Percentiles rank a stretch among this genome's conserved stretches.
These are phyloP conservation scores for Tubosaeta brunneosetosa DNA, from an alignment of 768 basidiomycete genomes.

Conservation along the genomic window DNA sequence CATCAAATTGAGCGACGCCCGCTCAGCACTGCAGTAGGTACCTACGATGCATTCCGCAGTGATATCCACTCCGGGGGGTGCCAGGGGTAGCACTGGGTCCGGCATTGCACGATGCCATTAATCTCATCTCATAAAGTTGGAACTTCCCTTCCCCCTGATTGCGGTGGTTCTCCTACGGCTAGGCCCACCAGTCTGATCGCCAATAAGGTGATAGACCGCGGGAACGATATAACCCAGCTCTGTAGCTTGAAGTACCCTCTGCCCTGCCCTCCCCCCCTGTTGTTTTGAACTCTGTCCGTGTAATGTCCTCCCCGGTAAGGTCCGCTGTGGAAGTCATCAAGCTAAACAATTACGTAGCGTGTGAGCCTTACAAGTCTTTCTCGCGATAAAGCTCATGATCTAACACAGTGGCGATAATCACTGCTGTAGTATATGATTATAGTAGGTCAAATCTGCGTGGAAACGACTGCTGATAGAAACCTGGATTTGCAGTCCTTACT, in stretches of 20 bases:
- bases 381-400: background rate
- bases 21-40: too few relatives aligned
- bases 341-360: background rate
- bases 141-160: background rate
- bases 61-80: too few relatives aligned
- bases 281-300: background rate
- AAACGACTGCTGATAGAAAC: background rate
- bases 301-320: background rate
- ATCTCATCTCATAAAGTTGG: background rate
- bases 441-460: background rate
- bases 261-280: background rate
- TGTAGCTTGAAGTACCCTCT: too few relatives aligned
- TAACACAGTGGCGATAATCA: background rate
- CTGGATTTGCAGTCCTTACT: background rate
- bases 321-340: background rate
- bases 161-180: background rate
- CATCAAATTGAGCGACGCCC: too few relatives aligned
- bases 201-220: background rate
- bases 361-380: background rate
- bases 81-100: too few relatives aligned
- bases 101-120: too few relatives aligned
- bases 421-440: constrained; percentile 1
- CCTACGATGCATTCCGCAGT: too few relatives aligned
- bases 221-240: background rate
- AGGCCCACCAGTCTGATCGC: background rate